Conservation (phyloP, 441 rosid species). For the Populus hybrid region DNA sequence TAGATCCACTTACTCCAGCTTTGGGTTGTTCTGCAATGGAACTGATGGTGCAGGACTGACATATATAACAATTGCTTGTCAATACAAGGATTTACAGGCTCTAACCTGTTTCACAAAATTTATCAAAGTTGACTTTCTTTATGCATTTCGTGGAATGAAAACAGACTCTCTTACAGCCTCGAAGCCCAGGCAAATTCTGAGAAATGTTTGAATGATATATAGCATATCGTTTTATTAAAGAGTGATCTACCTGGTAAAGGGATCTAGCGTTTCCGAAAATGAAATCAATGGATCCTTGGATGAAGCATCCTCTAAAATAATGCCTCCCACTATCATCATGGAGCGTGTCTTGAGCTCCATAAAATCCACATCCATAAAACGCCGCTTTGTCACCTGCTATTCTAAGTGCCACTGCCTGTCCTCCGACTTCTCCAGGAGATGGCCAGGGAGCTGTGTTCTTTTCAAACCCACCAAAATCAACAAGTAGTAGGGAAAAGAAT, state of each 20-base stretch:
- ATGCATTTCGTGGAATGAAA: background rate
- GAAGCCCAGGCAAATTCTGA: background rate
- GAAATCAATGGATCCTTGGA: constrained; percentile 88
- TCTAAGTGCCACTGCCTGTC: constrained; percentile 75
- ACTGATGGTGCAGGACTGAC: constrained; percentile 61
- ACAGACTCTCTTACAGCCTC: background rate
- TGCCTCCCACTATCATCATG: constrained; percentile 72
- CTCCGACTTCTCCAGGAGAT: constrained; percentile 67
- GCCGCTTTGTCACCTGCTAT: constrained; percentile 72
- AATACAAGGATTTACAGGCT: background rate
- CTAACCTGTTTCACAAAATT: background rate
- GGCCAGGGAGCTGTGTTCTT: constrained; percentile 74
- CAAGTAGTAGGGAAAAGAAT: background rate
- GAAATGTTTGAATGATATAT: background rate
- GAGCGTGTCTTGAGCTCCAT: constrained; percentile 86
- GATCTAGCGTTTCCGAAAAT: constrained; percentile 84
- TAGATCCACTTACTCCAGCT: constrained; percentile 51
- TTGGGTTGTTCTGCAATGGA: constrained; percentile 52
- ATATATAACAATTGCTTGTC: background rate
- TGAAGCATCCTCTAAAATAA: constrained; percentile 64
- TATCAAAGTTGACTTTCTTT: too few relatives aligned
- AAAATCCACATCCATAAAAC: constrained; percentile 77
- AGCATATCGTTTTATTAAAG: too few relatives aligned
- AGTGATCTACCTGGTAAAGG: constrained; percentile 50
- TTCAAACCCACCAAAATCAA: background rate